phyloP scores from a whole-genome alignment of 2,329 filamentous ascomycete genomes.

The Orbilia ellipsospora region DNA sequence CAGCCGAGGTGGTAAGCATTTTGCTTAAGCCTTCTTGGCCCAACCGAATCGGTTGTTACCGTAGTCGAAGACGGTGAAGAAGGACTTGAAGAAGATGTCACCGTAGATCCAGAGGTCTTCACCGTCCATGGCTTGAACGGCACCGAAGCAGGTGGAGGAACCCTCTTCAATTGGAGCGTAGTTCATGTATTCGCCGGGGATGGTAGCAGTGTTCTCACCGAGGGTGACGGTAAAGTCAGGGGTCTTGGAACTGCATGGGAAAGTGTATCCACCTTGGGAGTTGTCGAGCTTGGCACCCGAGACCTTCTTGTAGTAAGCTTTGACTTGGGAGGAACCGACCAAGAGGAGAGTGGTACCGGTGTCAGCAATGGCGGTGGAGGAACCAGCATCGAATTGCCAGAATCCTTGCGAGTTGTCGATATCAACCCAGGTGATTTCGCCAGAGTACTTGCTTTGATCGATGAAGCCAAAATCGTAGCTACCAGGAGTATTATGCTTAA shows the following conservation, averaged over 20 bases:
- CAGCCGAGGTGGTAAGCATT: neutral
- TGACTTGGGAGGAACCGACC: constrained; percentile 68
- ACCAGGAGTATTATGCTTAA: constrained; percentile 66
- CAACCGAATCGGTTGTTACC: constrained; percentile 66
- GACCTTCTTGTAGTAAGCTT: constrained; percentile 72
- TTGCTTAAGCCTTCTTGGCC: constrained; percentile 62
- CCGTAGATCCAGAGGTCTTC: constrained; percentile 74
- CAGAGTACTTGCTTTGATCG: constrained; percentile 68
- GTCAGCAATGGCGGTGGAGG: constrained; percentile 71
- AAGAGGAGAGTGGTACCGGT: constrained; percentile 77
- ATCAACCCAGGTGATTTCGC: constrained; percentile 67
- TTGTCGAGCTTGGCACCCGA: constrained; percentile 66
- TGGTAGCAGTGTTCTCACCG: constrained; percentile 65
- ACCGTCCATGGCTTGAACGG: constrained; percentile 70
- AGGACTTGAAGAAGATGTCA: constrained; percentile 80
- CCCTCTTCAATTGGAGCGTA: constrained; percentile 68
- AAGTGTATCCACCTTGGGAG: constrained; percentile 68
- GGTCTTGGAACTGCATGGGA: constrained; percentile 66
- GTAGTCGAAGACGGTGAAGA: constrained; percentile 78
- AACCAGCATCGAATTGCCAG: constrained; percentile 68
- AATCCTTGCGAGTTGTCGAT: constrained; percentile 67
- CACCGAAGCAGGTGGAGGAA: constrained; percentile 74
- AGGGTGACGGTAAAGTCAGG: constrained; percentile 70
- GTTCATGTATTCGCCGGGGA: constrained; percentile 69
- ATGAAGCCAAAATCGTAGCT: constrained; percentile 71